Base-by-base conservation (phyloP, 768 basidiomycete genomes). In the Termitomyces sp. region DNA sequence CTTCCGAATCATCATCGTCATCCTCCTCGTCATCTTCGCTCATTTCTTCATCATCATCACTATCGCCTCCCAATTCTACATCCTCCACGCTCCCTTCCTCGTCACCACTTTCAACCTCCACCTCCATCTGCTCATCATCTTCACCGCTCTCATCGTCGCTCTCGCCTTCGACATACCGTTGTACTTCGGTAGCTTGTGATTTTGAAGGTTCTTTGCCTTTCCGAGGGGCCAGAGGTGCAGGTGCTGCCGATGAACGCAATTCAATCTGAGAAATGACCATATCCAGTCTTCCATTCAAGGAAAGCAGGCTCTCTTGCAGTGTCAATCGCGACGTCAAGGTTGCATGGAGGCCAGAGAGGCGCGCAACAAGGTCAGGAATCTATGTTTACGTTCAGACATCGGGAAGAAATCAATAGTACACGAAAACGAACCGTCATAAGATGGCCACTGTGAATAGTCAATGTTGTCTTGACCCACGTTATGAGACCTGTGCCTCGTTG, bases 231-330 rank as follows among this genome's bases (percentile, higher is more conserved):
- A 85, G 66, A 5, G 81, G 76, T 3, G 83, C 77, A 20, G 86
- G 88, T 11, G 82, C 82, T 13, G 78, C 74, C n/a, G 89, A 84
- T 27, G 89, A 83, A 20, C 95, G 84, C 73, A 94, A 80, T 67
- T 95, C 91, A 52, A 98, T 89, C 66, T 98, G 97, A 0, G 93
- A 89, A 46, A 98, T 78, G 22, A 97, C 91, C 76, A 94, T 90
- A 65, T 98, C 96, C 27, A 98, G 77, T 53, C 93, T 84, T 25
- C 97, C 97, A 56, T 85, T 90, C 39, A 99, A 77, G 2, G 89
- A 84, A 10, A 95, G 76, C 18, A 99, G 77, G 54, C 86, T 90
- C 58, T 93, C 88, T 58, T 97, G 91, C 43, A 98, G 73, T 23
- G 86, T 78, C 32, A 97, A 73, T 20, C 97, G 84, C 31, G 87